Conservation (phyloP, 768 basidiomycete genomes). For the Tricholoma terreum region DNA sequence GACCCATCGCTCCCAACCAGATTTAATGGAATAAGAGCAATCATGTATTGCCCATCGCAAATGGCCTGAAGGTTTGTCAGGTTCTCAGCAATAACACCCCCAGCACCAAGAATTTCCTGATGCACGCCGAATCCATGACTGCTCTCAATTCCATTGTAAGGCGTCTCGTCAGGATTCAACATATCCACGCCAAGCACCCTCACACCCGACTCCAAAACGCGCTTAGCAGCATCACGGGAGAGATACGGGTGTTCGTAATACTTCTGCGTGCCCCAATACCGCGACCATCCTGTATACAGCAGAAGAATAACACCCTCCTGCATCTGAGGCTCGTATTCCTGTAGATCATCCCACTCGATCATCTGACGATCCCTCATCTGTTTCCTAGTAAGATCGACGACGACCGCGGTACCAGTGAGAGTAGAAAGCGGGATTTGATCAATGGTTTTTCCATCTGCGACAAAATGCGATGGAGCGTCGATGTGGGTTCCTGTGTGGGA, state of each 20-base stretch:
- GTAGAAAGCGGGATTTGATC: conserved; percentile 53
- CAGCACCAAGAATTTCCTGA: conserved; percentile 54
- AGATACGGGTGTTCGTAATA: conserved; percentile 71
- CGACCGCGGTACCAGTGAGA: conserved; percentile 52
- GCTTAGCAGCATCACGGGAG: conserved; percentile 45
- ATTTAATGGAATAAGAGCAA: conserved; percentile 58
- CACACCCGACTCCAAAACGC: conserved; percentile 50
- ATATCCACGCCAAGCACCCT: conserved; percentile 61
- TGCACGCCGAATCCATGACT: conserved; percentile 52
- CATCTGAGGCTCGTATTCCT: conserved; percentile 35
- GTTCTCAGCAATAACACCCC: conserved; percentile 70
- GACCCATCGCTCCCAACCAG: conserved; percentile 63
- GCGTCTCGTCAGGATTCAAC: conserved; percentile 66
- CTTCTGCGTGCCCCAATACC: conserved; percentile 42
- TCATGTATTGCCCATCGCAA: conserved; percentile 24
- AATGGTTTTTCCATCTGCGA: conserved; percentile 52
- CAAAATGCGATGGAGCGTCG: conserved; percentile 76
- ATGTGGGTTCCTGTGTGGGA: conserved; percentile 80
- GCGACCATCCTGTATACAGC: conserved; percentile 68
- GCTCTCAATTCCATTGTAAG: conserved; percentile 31
- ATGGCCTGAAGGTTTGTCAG: conserved; percentile 51
- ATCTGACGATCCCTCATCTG: conserved; percentile 30
- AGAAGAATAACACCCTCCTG: conserved; percentile 45
- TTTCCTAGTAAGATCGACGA: conserved; percentile 49
- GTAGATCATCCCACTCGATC: conserved; percentile 56